Evolutionary conservation across 768 basidiomycete genomes (phyloP).

Genomic region (Boletus rubroflammeus): DNA sequence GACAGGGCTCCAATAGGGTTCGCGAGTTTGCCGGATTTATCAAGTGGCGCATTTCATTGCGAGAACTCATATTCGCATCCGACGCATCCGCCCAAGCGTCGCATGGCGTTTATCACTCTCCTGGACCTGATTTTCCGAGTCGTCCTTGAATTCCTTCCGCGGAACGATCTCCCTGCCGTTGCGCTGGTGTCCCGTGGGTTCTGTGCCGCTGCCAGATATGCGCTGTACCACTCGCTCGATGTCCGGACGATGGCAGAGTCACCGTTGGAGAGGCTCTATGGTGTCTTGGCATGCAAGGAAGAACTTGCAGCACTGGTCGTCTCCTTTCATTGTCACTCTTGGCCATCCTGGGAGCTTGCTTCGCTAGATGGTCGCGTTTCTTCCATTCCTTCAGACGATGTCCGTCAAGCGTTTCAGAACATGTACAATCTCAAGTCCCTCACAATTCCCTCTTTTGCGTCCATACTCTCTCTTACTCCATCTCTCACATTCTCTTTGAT

Average conservation of each 20-base stretch:
- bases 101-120: constrained; percentile 3
- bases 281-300: constrained; percentile 14
- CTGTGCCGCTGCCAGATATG: constrained; percentile 19
- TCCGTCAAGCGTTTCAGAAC: constrained; percentile 27
- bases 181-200: constrained; percentile 25
- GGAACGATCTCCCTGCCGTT: constrained; percentile 15
- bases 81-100: background rate
- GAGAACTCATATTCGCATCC: background rate
- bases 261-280: constrained; percentile 15
- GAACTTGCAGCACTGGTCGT: constrained; percentile 25
- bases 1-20: constrained; percentile 1
- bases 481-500: constrained; percentile 22
- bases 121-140: constrained; percentile 17
- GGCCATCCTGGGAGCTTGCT: constrained; percentile 14
- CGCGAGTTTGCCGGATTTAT: constrained; percentile 21
- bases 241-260: constrained; percentile 12
- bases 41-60: constrained; percentile 9
- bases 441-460: constrained; percentile 24
- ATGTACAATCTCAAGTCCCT: constrained; percentile 29
- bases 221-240: constrained; percentile 24
- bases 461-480: constrained; percentile 18
- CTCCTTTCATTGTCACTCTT: constrained; percentile 23
- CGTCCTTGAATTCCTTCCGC: constrained; percentile 22
- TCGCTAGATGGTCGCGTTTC: constrained; percentile 5
- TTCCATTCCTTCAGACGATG: constrained; percentile 12